Evolutionary conservation across 1,284 basidiomycete species (phyloP).

Genomic region (Puccinia hordei): DNA sequence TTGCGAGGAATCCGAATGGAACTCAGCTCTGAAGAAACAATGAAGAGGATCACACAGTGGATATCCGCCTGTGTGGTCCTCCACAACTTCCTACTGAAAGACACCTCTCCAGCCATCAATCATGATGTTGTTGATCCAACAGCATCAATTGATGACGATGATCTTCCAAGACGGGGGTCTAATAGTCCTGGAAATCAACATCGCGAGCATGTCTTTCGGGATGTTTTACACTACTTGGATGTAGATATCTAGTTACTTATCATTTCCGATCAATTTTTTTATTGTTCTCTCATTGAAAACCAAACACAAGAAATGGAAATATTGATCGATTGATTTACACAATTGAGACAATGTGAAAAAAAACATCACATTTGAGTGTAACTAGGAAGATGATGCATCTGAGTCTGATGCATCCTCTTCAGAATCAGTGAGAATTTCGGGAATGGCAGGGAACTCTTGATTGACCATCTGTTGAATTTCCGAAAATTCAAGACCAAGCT

Average conservation of each 20-base stretch:
- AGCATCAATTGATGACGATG: background rate
- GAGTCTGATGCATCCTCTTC: too few relatives aligned
- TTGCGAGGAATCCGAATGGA: constrained; percentile 11
- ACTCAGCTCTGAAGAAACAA: background rate
- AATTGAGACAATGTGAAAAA: background rate
- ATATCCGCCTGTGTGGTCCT: background rate
- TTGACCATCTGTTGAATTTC: background rate
- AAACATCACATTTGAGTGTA: background rate
- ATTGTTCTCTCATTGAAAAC: too few relatives aligned
- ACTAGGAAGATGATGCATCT: background rate
- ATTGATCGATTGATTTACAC: too few relatives aligned
- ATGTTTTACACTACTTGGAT: background rate
- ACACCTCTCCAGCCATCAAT: background rate
- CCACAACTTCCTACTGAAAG: background rate
- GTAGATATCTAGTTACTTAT: background rate
- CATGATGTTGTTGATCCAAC: background rate
- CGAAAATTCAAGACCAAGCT: background rate
- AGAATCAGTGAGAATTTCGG: too few relatives aligned
- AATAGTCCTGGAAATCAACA: too few relatives aligned
- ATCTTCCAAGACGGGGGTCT: background rate
- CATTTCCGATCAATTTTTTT: background rate
- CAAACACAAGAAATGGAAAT: too few relatives aligned
- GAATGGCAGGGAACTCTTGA: too few relatives aligned
- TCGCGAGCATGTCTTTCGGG: too few relatives aligned
- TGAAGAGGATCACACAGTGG: constrained; percentile 15